Conservation (phyloP, 1,284 basidiomycete species). For the Leucoagaricus sp. region DNA sequence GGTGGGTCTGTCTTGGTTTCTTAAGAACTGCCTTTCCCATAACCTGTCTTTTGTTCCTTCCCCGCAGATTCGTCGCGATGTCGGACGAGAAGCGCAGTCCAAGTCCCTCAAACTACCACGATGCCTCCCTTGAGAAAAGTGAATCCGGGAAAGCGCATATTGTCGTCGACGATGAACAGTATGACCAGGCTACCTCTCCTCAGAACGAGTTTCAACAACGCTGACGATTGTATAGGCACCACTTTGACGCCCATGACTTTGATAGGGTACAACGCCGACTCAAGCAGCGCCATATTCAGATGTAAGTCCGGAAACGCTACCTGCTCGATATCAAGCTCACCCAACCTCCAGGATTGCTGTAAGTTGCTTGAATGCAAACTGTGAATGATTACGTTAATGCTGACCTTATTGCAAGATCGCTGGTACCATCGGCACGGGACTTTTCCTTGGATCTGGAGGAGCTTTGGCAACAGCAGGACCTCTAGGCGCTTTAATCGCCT, state of each 20-base stretch:
- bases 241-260: slow-evolving; percentile 57
- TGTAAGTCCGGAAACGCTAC: slow-evolving; percentile 40
- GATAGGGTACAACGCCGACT: slow-evolving; percentile 63
- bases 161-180: slow-evolving; percentile 6
- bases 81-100: slow-evolving; percentile 5
- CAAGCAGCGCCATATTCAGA: slow-evolving; percentile 74
- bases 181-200: not conserved
- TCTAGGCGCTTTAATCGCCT: slow-evolving; percentile 62
- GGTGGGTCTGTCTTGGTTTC: too few relatives aligned
- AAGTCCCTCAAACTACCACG: not conserved
- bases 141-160: not conserved
- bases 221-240: slow-evolving; percentile 27
- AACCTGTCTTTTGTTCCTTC: not conserved
- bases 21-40: not conserved
- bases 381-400: not conserved
- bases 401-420: slow-evolving; percentile 53
- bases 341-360: slow-evolving; percentile 58
- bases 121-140: slow-evolving; percentile 8
- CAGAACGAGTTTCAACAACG: not conserved
- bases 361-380: slow-evolving; percentile 22
- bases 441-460: slow-evolving; percentile 80
- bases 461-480: slow-evolving; percentile 58
- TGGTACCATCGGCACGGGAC: slow-evolving; percentile 75
- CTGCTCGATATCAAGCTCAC: not conserved
- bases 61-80: slow-evolving; percentile 1